Evolutionary conservation across 1,284 basidiomycete species (phyloP).

Genomic region (Termitomyces sp.): DNA sequence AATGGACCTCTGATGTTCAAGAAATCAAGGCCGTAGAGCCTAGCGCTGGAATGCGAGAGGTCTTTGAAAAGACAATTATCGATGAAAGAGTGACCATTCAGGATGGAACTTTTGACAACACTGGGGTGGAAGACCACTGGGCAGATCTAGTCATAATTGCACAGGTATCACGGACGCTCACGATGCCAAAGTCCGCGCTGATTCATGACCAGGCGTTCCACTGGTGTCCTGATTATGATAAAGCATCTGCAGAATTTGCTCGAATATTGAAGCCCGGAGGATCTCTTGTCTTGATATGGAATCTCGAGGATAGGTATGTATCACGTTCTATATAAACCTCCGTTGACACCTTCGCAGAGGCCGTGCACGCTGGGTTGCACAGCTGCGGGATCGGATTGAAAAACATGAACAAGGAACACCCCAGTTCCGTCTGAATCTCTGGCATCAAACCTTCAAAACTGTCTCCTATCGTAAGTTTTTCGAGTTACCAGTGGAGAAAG

Average conservation of each 20-base stretch:
- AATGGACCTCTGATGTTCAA: conserved; percentile 45
- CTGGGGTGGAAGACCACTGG: conserved; percentile 54
- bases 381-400: conserved; percentile 62
- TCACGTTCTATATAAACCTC: background rate
- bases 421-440: conserved; percentile 67
- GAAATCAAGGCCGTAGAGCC: conserved; percentile 66
- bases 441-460: conserved; percentile 61
- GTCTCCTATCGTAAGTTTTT: conserved; percentile 50
- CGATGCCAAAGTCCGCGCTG: background rate
- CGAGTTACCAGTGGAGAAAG: conserved; percentile 46
- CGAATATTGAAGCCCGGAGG: conserved; percentile 68
- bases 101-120: conserved; percentile 64
- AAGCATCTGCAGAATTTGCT: conserved; percentile 60
- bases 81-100: conserved; percentile 46
- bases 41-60: conserved; percentile 65
- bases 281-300: conserved; percentile 69
- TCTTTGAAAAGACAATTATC: conserved; percentile 46
- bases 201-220: conserved; percentile 59
- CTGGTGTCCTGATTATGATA: conserved; percentile 73
- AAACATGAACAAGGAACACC: conserved; percentile 62
- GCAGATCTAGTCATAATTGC: conserved; percentile 72
- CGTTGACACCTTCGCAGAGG: conserved; percentile 34
- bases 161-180: conserved; percentile 42
- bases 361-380: conserved; percentile 60
- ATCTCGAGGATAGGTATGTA: conserved; percentile 66